These are phyloP conservation scores for Syzygium aqueum DNA, from an alignment of 345 rosid species.

Conservation along the genomic window DNA sequence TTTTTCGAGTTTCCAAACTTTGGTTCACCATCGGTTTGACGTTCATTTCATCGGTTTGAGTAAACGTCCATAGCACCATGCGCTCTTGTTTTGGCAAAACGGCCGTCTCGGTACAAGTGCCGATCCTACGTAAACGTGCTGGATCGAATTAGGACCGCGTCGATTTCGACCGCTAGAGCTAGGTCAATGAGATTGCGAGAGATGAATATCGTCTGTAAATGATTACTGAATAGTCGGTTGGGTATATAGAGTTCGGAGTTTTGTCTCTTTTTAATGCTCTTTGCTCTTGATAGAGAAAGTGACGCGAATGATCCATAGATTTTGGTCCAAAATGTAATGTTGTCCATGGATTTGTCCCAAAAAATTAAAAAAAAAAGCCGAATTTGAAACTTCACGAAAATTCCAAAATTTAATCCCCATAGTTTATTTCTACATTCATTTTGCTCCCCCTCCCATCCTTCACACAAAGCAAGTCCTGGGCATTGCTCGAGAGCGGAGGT, in stretches of 20 bases:
- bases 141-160: too few relatives aligned
- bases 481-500: neutral
- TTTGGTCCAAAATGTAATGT: neutral
- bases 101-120: too few relatives aligned
- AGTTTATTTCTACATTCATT: neutral
- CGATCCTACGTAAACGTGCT: too few relatives aligned
- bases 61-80: too few relatives aligned
- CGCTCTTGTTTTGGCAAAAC: too few relatives aligned
- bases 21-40: too few relatives aligned
- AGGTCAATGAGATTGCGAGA: neutral
- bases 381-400: neutral
- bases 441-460: neutral
- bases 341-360: too few relatives aligned
- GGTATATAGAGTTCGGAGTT: neutral
- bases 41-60: too few relatives aligned
- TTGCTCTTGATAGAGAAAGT: accelerated
- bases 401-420: neutral
- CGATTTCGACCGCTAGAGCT: too few relatives aligned
- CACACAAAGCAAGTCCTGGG: neutral
- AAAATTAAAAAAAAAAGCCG: too few relatives aligned
- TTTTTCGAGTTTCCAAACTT: neutral
- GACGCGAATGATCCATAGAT: neutral
- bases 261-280: neutral
- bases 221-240: neutral
- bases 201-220: accelerated